Base-by-base conservation (phyloP, 805 yeast genomes). In the Nakazawaea peltata region DNA sequence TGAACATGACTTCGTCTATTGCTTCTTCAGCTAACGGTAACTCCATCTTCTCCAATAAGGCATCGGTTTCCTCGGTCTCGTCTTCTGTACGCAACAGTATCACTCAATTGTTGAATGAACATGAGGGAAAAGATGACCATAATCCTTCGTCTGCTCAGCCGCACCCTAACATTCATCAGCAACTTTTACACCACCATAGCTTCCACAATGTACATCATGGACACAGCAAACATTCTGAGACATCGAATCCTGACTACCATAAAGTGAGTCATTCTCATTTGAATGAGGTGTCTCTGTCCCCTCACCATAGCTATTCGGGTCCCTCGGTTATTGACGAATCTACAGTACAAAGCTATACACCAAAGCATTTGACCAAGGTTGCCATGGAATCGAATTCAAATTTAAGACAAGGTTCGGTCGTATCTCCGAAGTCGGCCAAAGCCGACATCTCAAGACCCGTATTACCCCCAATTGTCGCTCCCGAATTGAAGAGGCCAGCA, bases 31-130 rank as follows among this genome's bases (percentile, higher is more conserved):
- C 31, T 2, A 22, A 13, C 11, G 32, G 32, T 13, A 32, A n/a
- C n/a, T 38, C 42, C 28, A 35, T 18, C 40, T 49, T 13, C 43
- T 37, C 66, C 13, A 57, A 52, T 38, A 53, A 60, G 32, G 59
- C 61, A 12, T 56, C 63, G 27, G 32, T 61, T 3, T 53, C 59
- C n/a, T 56, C 63, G 11, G 40, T 53, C 21, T 29, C 39, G 4
- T 24, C 38, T 15, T 33, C 36, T 6, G 33, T 34, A 5, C 19
- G 32, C 21, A 31, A 32, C 27, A 22, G 34, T 2, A 29, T 24
- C 15, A 37, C 37, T 4, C 34, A 30, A 28, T 23, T 34, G 26
- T 34, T 39, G 29, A 34, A 35, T 13, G 35, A 35, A 9, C 17
- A 35, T n/a, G 26, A 29, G 17, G 29, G 14, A 14, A 15, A 28